Evolutionary conservation across 2,329 filamentous ascomycete genomes (phyloP), one percentile per base, ranked within the genome.

Genomic region (Cryphonectria japonica): DNA sequence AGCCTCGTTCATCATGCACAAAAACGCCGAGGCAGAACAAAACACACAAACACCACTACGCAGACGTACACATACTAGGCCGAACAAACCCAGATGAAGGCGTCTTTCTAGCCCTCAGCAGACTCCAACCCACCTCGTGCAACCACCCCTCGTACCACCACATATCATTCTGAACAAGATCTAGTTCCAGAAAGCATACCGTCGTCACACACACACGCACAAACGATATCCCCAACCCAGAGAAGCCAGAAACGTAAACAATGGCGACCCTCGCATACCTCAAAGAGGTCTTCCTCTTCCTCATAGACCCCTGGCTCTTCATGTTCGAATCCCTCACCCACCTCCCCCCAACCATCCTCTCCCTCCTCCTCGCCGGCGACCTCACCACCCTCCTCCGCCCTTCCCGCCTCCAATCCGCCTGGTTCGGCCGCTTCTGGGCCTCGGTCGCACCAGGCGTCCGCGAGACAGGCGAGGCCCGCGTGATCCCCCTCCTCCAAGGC

Each of bases 341-440:
- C 78, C 80, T 91, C 22, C 87, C 59, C 57, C 6, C n/a, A 32
- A 71, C 71, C 19, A 52, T 72, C 66, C 39, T 84, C 86, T 0
- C 76, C 83, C 43, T 80, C 78, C 71, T 87, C 84, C 80, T 91
- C 16, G 86, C 88, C 0, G 70, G 75, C 34, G 88, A 89, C 0
- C 76, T 91, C 65, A 46, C 71, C 69, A 78, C 81, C 6, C 79
- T 88, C 26, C 66, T 85, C 61, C 84, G 82, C 26, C 81, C 79
- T 1, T 76, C 79, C 2, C 77, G 76, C 32, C 80, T 89, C 68
- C 81, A 79, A 57, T 79, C 82, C 2, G 82, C 80, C 73, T 91
- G 89, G 86, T 92, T 92, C 79, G 84, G 84, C 67, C 79, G 80
- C 57, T 91, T 92, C 80, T 92, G 90, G 90, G 79, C 79, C 46